phyloP scores from a whole-genome alignment of 208 protist genomes.

The Crithidia expoeki region DNA sequence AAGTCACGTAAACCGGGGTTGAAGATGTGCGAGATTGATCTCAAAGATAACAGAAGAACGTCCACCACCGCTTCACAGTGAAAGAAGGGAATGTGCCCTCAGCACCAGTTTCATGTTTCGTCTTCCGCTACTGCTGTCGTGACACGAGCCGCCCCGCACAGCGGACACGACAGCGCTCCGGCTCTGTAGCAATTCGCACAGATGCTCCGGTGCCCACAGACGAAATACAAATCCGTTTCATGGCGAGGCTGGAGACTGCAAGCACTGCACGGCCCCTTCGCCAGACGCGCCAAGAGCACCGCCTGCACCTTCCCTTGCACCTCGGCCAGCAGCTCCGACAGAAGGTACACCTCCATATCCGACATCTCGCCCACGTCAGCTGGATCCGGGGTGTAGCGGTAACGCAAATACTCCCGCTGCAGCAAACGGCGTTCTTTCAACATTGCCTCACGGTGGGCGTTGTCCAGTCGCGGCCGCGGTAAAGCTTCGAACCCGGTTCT shows the following conservation, averaged over 20 bases:
- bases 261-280: slow-evolving; percentile 47
- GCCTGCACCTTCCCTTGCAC: slow-evolving; percentile 37
- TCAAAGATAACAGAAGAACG: too few relatives aligned
- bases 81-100: too few relatives aligned
- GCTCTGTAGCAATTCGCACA: slow-evolving; percentile 42
- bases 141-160: slow-evolving; percentile 47
- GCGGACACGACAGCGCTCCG: slow-evolving; percentile 42
- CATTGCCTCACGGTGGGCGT: slow-evolving; percentile 42
- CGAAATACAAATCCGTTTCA: slow-evolving; percentile 24
- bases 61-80: too few relatives aligned
- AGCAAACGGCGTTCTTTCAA: slow-evolving; percentile 54
- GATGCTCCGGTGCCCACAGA: slow-evolving; percentile 41
- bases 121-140: not conserved
- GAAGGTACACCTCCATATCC: slow-evolving; percentile 73
- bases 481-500: not conserved
- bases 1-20: too few relatives aligned
- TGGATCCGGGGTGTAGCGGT: slow-evolving; percentile 66
- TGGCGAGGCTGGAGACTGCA: slow-evolving; percentile 20
- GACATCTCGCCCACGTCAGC: slow-evolving; percentile 72
- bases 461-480: slow-evolving; percentile 1
- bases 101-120: too few relatives aligned
- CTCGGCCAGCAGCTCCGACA: slow-evolving; percentile 43
- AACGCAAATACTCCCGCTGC: slow-evolving; percentile 44
- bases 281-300: slow-evolving; percentile 49
- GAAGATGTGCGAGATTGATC: too few relatives aligned